Evolutionary conservation across 768 basidiomycete species (phyloP).

Genomic region (Rhodotorula graminis): DNA sequence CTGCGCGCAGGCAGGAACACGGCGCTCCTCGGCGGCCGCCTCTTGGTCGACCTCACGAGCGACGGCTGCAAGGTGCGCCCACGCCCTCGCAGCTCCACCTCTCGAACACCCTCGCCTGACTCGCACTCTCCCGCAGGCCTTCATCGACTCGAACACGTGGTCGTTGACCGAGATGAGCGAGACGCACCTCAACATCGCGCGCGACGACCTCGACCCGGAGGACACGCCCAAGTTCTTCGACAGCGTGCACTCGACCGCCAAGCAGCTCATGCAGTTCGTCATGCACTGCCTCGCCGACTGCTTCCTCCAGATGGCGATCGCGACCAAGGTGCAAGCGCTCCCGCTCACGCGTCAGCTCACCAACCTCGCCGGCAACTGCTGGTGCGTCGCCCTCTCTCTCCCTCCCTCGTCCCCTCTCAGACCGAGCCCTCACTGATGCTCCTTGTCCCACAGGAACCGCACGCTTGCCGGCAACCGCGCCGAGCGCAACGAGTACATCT

Average conservation of each 20-base stretch:
- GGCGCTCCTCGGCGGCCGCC: conserved; percentile 72
- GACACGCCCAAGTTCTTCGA: conserved; percentile 90
- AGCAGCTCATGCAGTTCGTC: conserved; percentile 76
- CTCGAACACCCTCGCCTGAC: too few relatives aligned
- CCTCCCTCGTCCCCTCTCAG: too few relatives aligned
- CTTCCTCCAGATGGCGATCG: conserved; percentile 95
- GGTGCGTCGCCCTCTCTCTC: conserved; percentile 54
- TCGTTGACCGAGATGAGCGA: conserved; percentile 94
- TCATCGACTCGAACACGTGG: conserved; percentile 98
- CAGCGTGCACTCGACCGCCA: conserved; percentile 67
- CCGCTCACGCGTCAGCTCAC: conserved; percentile 90
- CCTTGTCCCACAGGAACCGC: conserved; percentile 66
- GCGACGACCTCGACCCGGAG: conserved; percentile 93
- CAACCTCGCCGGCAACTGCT: conserved; percentile 91
- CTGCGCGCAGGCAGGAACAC: conserved; percentile 79
- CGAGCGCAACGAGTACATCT: conserved; percentile 97
- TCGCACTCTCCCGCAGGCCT: conserved; percentile 56
- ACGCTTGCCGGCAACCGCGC: conserved; percentile 95
- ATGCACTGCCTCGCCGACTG: conserved; percentile 92
- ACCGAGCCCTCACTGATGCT: too few relatives aligned
- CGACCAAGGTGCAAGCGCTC: conserved; percentile 84
- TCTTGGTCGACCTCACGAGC: conserved; percentile 87
- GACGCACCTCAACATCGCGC: conserved; percentile 74
- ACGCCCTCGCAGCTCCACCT: neutral
- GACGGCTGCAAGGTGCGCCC: conserved; percentile 77